A percentile compares a stretch with the other conserved stretches of the same genome.
phyloP scores from a whole-genome alignment of 345 rosid species.

The Jatropha curcas region DNA sequence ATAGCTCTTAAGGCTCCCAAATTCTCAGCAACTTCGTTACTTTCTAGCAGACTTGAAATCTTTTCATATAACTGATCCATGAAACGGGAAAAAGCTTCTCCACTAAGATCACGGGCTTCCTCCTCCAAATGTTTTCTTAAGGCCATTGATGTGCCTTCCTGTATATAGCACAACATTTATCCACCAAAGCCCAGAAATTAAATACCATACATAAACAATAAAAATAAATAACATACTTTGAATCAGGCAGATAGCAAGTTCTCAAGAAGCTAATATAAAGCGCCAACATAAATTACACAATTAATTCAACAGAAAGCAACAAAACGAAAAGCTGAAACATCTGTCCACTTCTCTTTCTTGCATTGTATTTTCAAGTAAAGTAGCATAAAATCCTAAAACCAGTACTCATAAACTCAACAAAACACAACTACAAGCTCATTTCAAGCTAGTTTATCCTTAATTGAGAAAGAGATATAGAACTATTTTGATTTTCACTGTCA shows the following conservation, averaged over 20 bases:
- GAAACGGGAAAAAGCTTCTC: slow-evolving; percentile 78
- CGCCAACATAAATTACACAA: background rate
- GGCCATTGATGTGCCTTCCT: slow-evolving; percentile 88
- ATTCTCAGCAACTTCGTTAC: slow-evolving; percentile 74
- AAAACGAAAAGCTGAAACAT: background rate
- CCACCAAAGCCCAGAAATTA: no score
- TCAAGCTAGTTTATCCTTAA: background rate
- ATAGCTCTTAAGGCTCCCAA: slow-evolving; percentile 93
- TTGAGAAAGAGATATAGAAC: background rate
- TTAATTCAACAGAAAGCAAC: background rate
- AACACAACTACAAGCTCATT: background rate
- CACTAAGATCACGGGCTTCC: slow-evolving; percentile 80
- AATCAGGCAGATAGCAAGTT: background rate
- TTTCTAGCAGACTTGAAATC: slow-evolving; percentile 64
- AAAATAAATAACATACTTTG: background rate
- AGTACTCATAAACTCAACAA: no score
- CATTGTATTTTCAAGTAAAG: no score
- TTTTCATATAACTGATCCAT: slow-evolving; percentile 88
- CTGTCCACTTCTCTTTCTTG: background rate
- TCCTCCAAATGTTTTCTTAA: slow-evolving; percentile 86
- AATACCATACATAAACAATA: slow-evolving; percentile 10
- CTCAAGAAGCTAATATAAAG: background rate
- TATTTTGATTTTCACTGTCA: no score
- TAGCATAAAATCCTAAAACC: no score
- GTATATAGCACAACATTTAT: slow-evolving; percentile 4